Evolutionary conservation across 2,329 filamentous ascomycete genomes (phyloP), one percentile per base, ranked within the genome.

Genomic region (Fusarium longipes): DNA sequence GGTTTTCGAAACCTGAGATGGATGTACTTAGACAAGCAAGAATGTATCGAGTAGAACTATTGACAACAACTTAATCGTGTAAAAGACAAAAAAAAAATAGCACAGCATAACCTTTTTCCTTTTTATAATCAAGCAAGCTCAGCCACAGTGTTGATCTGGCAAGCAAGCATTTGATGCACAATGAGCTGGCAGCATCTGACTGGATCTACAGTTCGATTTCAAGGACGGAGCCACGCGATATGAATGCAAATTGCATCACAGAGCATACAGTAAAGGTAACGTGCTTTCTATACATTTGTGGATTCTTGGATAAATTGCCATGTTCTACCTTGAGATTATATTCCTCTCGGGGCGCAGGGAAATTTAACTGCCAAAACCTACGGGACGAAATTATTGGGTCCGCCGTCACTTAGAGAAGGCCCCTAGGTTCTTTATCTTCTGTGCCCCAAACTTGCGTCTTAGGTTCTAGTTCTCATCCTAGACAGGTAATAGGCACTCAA

Each of bases 181-280:
- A 66, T 74, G 72, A 74, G 64, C 51, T 74, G 72, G 72, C 72
- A 74, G 36, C 57, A 58, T 59, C 63, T 71, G 36, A 70, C 57
- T 72, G 67, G 67, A 59, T 67, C 72, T 73, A 72, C 70, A 48
- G 20, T 70, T 63, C 68, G 60, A 65, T 70, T 66, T 18, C 6
- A 32, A 25, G 27, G 38, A 38, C n/a, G 24, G 35, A 55, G 14
- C n/a, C 25, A 43, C 42, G 24, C 24, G 38, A 39, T 6, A n/a
- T 38, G 39, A 17, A 11, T 11, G 36, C 35, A 22, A 55, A 54
- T 54, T 55, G 39, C 39, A 54, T 62, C 47, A 45, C 45, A 39
- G 15, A 50, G 30, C n/a, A 36, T 36, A 27, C 7, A 33, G 10
- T 27, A 24, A 25, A 33, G 39, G 39, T 43, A 43, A 43, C 39